Conservation (phyloP, 1,284 basidiomycete species). For the Ceratobasidium papillatum region DNA sequence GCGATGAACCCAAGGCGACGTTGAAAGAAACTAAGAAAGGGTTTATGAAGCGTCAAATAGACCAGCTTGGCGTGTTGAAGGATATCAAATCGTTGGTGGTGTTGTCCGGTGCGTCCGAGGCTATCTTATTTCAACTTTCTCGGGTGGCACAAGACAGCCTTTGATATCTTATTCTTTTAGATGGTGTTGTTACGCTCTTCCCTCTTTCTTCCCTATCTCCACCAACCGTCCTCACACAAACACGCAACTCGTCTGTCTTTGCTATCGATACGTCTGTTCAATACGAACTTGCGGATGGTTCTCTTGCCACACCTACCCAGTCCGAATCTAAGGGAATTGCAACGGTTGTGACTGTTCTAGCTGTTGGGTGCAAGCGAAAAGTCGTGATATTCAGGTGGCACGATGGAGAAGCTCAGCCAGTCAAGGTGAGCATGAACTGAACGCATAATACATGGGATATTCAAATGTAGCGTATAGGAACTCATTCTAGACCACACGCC, state of each 20-base stretch:
- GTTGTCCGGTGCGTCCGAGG: conserved; percentile 71
- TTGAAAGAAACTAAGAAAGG: conserved; percentile 73
- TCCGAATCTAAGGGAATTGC: conserved; percentile 58
- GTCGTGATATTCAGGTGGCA: conserved; percentile 88
- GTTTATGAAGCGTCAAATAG: conserved; percentile 75
- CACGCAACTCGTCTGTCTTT: conserved; percentile 84
- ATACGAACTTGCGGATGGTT: conserved; percentile 48
- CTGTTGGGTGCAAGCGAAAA: conserved; percentile 87
- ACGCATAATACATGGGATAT: conserved; percentile 31
- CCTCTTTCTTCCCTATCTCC: conserved; percentile 72
- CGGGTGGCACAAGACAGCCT: not conserved
- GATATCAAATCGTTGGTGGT: conserved; percentile 84
- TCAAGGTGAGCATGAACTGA: conserved; percentile 61
- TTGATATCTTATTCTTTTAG: conserved; percentile 54
- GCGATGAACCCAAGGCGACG: conserved; percentile 55
- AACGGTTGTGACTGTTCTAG: conserved; percentile 74
- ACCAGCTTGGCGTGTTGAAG: conserved; percentile 85
- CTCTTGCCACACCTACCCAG: conserved; percentile 30
- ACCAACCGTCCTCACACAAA: conserved; percentile 73
- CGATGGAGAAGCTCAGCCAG: conserved; percentile 80
- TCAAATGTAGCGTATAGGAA: conserved; percentile 62
- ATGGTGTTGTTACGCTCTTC: conserved; percentile 68
- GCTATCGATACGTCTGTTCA: conserved; percentile 72
- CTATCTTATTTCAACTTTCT: too few relatives aligned
- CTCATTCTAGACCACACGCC: conserved; percentile 84